Percentiles rank a stretch among this genome's conserved stretches.
These are phyloP conservation scores for Hibiscus mutabilis DNA, from an alignment of 345 rosid species.

Conservation along the genomic window DNA sequence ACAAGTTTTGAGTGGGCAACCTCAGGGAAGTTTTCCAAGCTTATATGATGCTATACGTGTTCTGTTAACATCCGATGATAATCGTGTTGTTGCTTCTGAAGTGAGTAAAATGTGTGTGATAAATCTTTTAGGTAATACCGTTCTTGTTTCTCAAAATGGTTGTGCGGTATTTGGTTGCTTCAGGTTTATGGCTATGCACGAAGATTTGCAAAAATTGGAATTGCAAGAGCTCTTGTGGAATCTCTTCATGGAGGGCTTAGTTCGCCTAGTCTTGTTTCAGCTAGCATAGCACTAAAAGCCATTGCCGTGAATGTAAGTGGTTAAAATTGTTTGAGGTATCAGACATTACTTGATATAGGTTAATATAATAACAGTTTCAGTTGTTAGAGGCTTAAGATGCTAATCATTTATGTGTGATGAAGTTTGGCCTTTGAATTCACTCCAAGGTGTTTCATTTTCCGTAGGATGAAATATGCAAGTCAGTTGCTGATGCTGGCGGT, in stretches of 20 bases:
- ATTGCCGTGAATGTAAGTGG: slow-evolving; percentile 80
- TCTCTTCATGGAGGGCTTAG: slow-evolving; percentile 63
- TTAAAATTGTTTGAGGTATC: not conserved
- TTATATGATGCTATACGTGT: slow-evolving; percentile 70
- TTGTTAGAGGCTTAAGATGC: not conserved
- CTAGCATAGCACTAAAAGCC: slow-evolving; percentile 67
- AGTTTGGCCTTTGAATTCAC: not conserved
- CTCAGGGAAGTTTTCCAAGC: slow-evolving; percentile 35
- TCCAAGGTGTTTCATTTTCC: not conserved
- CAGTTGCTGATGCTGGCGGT: slow-evolving; percentile 85
- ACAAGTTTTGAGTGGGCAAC: slow-evolving; percentile 40
- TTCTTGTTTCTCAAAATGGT: not conserved
- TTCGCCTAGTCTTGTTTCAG: slow-evolving; percentile 70
- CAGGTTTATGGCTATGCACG: slow-evolving; percentile 96
- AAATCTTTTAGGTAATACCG: not conserved
- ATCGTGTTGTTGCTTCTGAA: slow-evolving; percentile 92
- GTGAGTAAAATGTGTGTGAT: slow-evolving; percentile 33
- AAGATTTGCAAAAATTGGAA: slow-evolving; percentile 74
- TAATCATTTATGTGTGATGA: not conserved
- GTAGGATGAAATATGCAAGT: slow-evolving; percentile 21
- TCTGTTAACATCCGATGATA: slow-evolving; percentile 79
- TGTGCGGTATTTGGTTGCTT: not conserved
- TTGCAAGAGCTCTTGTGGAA: slow-evolving; percentile 59
- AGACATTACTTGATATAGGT: not conserved
- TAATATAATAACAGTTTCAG: not conserved